phyloP scores from a whole-genome alignment of 164 flowering plant species.

The Chimonanthus praecox region DNA sequence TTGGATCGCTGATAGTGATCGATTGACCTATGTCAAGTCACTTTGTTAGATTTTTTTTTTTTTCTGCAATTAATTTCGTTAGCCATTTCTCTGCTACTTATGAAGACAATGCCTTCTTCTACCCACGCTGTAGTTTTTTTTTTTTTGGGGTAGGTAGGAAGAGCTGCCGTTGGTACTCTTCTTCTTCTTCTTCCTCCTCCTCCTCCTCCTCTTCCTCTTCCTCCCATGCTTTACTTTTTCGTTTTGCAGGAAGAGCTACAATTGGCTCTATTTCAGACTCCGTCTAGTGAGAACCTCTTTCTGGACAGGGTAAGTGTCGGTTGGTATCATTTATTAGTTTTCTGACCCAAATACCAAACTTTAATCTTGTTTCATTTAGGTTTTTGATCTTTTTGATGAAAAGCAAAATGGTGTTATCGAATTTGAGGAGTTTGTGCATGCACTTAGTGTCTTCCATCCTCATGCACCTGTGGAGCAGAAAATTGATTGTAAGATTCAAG shows the following conservation, averaged over 20 bases:
- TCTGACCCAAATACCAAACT: not conserved
- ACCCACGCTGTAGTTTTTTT: not conserved
- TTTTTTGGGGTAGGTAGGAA: not conserved
- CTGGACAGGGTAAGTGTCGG: slow-evolving; percentile 58
- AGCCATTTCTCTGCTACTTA: no score
- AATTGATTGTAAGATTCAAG: slow-evolving; percentile 58
- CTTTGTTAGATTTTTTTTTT: no score
- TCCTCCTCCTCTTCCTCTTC: no score
- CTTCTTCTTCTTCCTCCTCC: not conserved
- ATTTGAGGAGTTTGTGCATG: slow-evolving; percentile 77
- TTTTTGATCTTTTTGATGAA: slow-evolving; percentile 83
- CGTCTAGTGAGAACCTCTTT: slow-evolving; percentile 60
- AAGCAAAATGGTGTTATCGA: slow-evolving; percentile 83
- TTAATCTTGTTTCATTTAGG: slow-evolving; percentile 25
- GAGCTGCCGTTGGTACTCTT: not conserved
- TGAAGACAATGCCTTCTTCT: no score
- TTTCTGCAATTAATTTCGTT: no score
- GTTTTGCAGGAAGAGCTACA: slow-evolving; percentile 72
- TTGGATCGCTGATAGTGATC: no score
- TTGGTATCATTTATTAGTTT: not conserved
- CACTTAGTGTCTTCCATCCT: slow-evolving; percentile 84
- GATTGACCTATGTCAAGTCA: no score
- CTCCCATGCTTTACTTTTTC: not conserved
- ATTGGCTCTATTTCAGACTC: slow-evolving; percentile 54
- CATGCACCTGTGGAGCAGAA: slow-evolving; percentile 61